Percentiles rank a stretch among this genome's conserved stretches.
phyloP scores from a whole-genome alignment of 1,284 basidiomycete species.

The Baeospora myosura region DNA sequence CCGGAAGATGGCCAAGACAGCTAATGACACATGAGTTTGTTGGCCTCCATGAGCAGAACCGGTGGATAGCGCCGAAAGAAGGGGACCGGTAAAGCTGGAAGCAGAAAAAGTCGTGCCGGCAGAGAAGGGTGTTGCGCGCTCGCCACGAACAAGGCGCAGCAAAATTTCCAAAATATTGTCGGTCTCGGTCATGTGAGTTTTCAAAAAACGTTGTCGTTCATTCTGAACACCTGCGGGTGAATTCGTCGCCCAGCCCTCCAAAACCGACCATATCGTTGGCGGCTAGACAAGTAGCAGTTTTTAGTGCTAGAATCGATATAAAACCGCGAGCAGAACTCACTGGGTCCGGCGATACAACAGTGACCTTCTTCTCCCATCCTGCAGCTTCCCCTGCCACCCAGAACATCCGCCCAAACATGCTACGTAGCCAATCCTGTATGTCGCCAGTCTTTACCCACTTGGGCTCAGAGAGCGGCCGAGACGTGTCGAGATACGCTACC shows the following conservation, averaged over 20 bases:
- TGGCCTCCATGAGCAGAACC: conserved; percentile 76
- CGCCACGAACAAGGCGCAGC: conserved; percentile 81
- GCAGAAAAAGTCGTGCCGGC: conserved; percentile 46
- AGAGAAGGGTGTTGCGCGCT: conserved; percentile 67
- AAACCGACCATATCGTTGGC: conserved; percentile 83
- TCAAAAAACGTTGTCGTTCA: conserved; percentile 82
- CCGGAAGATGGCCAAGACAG: conserved; percentile 84
- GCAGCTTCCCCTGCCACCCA: conserved; percentile 67
- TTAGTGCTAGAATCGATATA: too few species aligned
- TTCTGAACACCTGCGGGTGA: conserved; percentile 68
- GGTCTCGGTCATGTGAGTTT: conserved; percentile 76
- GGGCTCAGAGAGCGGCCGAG: conserved; percentile 84
- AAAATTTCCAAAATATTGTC: conserved; percentile 90
- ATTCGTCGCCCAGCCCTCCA: conserved; percentile 82
- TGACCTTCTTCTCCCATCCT: conserved; percentile 90
- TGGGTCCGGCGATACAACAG: conserved; percentile 90
- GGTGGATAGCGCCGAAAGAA: conserved; percentile 61
- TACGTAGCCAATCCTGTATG: conserved; percentile 86
- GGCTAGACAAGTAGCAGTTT: conserved; percentile 42
- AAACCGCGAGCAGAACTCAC: conserved; percentile 41
- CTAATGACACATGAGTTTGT: conserved; percentile 89
- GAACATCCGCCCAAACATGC: conserved; percentile 79
- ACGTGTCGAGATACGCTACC: conserved; percentile 72
- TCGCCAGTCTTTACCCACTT: conserved; percentile 95
- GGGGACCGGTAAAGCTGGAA: conserved; percentile 53